Base-by-base conservation (phyloP, 192 early-diverging fungal species). In the Podila epigama region DNA sequence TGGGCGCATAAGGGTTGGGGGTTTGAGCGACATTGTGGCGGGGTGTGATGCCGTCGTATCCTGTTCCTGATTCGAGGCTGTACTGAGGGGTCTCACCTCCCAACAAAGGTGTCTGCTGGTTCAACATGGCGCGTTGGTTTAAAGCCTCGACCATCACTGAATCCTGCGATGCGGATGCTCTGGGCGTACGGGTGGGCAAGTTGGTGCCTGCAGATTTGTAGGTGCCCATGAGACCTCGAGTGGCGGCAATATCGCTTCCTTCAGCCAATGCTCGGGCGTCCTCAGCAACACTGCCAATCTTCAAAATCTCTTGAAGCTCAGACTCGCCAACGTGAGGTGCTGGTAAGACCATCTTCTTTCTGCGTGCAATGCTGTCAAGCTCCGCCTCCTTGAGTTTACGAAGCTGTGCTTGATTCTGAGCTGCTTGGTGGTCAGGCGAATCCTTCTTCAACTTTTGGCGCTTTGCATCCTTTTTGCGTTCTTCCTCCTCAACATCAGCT, bases 241-340 rank as follows among this genome's bases (percentile, higher is more conserved):
- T 87, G 35, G 91, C 83, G n/a, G 66, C 82, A 29, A 83, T 63
- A 51, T 81, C 80, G 5, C 83, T 87, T 16, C 83, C 89, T 20
- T 75, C 81, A 4, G 96, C 92, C 34, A 96, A 79, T 13, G 87
- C 84, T 53, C 86, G 88, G 10, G 92, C 90, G 48, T 86, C 86
- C 60, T 94, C 90, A 25, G 92, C 92, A 53, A 91, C 89, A 56
- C 89, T 86, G 5, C 96, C 95, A 34, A 97, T 87, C 51, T 63
- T 70, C 51, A 66, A 15, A 41, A 82, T 77, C 42, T 92, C 92
- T 35, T 97, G 96, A 32, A 99, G 72, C 75, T 99, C 97, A 8
- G 82, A 81, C 60, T 97, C 95, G 42, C 89, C 87, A 9, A 99
- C 92, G 83, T 97, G 96, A 27, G 97, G 97, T 0, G 92, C 79